A percentile compares a stretch with the other conserved stretches of the same genome.
These are phyloP conservation scores for Seiridium unicorne DNA, from an alignment of 2,329 filamentous ascomycete species.

Conservation along the genomic window DNA sequence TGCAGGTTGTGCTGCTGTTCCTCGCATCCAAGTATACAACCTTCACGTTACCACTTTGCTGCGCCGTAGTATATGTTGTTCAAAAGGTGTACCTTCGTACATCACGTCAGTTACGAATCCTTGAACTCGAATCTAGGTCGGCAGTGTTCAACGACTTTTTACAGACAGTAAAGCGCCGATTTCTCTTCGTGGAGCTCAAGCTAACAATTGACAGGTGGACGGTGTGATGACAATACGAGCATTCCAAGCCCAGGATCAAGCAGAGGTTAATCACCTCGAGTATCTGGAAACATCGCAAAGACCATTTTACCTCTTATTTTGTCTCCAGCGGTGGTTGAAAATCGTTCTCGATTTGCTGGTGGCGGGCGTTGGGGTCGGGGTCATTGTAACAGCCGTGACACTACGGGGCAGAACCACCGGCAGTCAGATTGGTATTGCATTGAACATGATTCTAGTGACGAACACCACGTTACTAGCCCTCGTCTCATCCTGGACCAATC, in stretches of 20 bases:
- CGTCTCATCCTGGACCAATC: conserved; percentile 29
- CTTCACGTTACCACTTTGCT: conserved; percentile 41
- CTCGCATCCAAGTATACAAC: conserved; percentile 43
- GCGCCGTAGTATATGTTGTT: conserved; percentile 39
- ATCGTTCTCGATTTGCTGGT: conserved; percentile 49
- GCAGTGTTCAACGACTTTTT: conserved; percentile 37
- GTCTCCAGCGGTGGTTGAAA: conserved; percentile 51
- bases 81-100: conserved; percentile 54
- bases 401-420: conserved; percentile 20
- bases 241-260: conserved; percentile 40
- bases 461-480: conserved; percentile 32
- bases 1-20: conserved; percentile 44
- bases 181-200: no score
- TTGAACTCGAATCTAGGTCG: conserved; percentile 54
- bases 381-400: conserved; percentile 24
- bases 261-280: conserved; percentile 12
- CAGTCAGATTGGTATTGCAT: conserved; percentile 31
- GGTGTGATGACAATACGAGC: conserved; percentile 46
- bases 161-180: conserved; percentile 8
- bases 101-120: conserved; percentile 52
- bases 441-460: conserved; percentile 32
- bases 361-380: conserved; percentile 40
- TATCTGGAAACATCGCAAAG: conserved; percentile 44
- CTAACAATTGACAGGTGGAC: conserved; percentile 23
- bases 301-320: conserved; percentile 48